Base-by-base conservation (phyloP, 164 flowering plant species). In the Tetracentron sinense region DNA sequence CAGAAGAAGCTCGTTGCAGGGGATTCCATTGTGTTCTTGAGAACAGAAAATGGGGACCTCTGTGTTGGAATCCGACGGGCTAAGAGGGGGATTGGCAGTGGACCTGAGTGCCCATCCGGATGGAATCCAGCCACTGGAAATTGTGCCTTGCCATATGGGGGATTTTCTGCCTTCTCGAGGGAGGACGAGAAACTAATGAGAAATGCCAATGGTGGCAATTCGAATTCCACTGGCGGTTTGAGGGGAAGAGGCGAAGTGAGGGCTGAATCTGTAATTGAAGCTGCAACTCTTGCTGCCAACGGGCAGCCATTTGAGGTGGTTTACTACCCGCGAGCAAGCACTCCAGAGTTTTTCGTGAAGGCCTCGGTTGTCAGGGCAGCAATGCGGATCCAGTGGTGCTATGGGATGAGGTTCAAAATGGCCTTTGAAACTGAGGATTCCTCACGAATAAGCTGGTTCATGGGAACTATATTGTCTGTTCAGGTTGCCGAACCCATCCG, bases 331-430 rank as follows among this genome's bases (percentile, higher is more conserved):
- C 77, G 87, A 38, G 85, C 85, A 0, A 76, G 87, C 63, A 75
- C 87, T 0, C 90, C 90, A 0, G 90, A 85, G 73, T 83, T 85
- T 47, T 83, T 83, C 60, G 90, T 85, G 42, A 81, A 73, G 70
- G 74, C 80, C 1, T 62, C 77, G 0, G 22, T 63, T 42, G 83
- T 85, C 56, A 79, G 68, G 74, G 64, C 76, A 25, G 84, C 90
- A 28, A 47, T 78, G 75, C 72, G 74, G 74, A 71, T 81, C 47
- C 74, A 79, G 35, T 85, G 90, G 90, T 79, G 80, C 21, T 58
- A 81, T 2, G 89, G 85, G 33, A 79, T 85, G 89, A 82, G 87
- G 69, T 85, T 85, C 65, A 85, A 85, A 65, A 85, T 85, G 89
- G 68, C 87, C 5, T 82, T 85, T 42, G 89, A 85, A 69, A 83